Percentiles rank a stretch among this genome's conserved stretches.
Evolutionary conservation across 768 basidiomycete genomes (phyloP).

Genomic region (Sarcodon sp.): DNA sequence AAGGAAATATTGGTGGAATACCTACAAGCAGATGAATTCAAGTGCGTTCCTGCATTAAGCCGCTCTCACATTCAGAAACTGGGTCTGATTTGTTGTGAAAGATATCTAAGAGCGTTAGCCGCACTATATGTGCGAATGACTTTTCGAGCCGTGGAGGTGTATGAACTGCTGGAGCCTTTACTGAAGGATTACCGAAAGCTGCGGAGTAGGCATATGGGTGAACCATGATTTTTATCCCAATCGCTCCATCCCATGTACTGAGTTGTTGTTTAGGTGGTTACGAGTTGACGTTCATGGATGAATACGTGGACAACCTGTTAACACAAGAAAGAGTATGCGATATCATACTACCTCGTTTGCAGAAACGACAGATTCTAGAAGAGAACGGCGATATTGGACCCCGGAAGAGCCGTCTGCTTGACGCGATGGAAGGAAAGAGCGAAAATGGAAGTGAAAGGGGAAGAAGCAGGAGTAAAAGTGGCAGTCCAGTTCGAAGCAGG

Average conservation of each 20-base stretch:
- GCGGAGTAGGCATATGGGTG: slow-evolving; percentile 69
- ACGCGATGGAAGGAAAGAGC: slow-evolving; percentile 71
- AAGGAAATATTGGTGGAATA: slow-evolving; percentile 97
- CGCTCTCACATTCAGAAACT: background rate
- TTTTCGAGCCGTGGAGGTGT: slow-evolving; percentile 82
- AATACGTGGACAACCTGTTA: slow-evolving; percentile 77
- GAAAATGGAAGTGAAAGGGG: slow-evolving; percentile 33
- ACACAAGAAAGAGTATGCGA: slow-evolving; percentile 92
- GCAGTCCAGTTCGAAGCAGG: slow-evolving; percentile 17
- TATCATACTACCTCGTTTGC: slow-evolving; percentile 85
- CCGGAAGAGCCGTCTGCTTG: slow-evolving; percentile 74
- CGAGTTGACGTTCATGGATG: slow-evolving; percentile 78
- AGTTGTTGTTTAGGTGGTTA: slow-evolving; percentile 57
- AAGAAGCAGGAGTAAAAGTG: slow-evolving; percentile 20
- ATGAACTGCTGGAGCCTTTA: slow-evolving; percentile 86
- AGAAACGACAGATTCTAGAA: slow-evolving; percentile 78
- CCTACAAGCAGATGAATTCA: slow-evolving; percentile 93
- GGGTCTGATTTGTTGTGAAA: slow-evolving; percentile 15
- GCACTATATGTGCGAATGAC: slow-evolving; percentile 94
- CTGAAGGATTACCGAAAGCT: slow-evolving; percentile 91
- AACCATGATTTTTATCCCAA: slow-evolving; percentile 12
- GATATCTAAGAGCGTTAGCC: slow-evolving; percentile 89
- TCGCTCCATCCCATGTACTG: background rate
- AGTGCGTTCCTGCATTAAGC: slow-evolving; percentile 39
- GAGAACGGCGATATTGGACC: slow-evolving; percentile 85